phyloP scores from a whole-genome alignment of 345 rosid genomes.

The Litchi chinensis region DNA sequence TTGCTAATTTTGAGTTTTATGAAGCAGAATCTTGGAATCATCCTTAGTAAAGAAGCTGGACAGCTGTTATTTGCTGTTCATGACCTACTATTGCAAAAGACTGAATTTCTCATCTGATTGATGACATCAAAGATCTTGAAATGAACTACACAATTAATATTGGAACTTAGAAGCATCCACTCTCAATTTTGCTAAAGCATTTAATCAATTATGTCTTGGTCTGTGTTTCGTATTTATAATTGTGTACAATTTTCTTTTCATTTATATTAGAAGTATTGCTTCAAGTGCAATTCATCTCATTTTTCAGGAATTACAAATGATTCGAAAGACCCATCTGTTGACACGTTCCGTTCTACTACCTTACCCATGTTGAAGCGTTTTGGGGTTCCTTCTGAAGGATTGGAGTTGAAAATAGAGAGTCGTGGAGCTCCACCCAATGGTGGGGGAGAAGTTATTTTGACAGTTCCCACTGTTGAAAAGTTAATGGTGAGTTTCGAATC shows the following conservation, averaged over 20 bases:
- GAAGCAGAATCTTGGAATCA: not conserved
- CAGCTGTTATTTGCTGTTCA: not conserved
- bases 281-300: conserved; percentile 7
- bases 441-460: conserved; percentile 80
- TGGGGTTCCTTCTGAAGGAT: conserved; percentile 79
- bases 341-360: conserved; percentile 73
- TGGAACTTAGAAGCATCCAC: not conserved
- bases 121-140: not conserved
- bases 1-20: not conserved
- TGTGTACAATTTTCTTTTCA: too few species aligned
- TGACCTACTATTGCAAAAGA: not conserved
- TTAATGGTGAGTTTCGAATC: conserved; percentile 47
- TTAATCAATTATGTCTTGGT: not conserved
- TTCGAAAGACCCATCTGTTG: conserved; percentile 75
- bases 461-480: conserved; percentile 57
- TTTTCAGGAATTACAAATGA: conserved; percentile 84
- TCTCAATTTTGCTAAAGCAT: not conserved
- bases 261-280: not conserved
- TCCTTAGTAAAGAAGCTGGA: not conserved
- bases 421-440: conserved; percentile 85
- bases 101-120: not conserved
- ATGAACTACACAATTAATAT: not conserved
- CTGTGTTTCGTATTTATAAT: not conserved
- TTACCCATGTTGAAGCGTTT: conserved; percentile 64
- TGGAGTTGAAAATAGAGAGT: conserved; percentile 69